phyloP scores from a whole-genome alignment of 179 eudicot genomes.

The Sideroxylon spinosum region DNA sequence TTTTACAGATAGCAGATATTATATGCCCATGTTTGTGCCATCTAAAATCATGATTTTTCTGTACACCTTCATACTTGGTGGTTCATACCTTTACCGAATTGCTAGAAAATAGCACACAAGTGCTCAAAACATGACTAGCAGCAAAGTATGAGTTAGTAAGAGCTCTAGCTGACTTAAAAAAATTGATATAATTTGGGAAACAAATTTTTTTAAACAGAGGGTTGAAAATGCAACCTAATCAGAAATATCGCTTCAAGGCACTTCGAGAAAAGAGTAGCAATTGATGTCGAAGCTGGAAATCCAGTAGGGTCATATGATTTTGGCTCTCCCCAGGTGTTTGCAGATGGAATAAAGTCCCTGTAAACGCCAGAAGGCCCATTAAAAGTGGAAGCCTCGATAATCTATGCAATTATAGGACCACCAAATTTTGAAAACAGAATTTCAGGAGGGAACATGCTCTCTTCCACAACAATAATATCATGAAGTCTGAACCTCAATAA shows the following conservation, averaged over 20 bases:
- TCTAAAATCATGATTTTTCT: neutral
- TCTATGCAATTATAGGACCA: constrained; percentile 63
- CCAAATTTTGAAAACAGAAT: constrained; percentile 76
- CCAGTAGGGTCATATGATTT: constrained; percentile 52
- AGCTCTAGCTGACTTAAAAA: neutral
- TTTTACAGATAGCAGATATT: neutral
- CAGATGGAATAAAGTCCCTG: constrained; percentile 57
- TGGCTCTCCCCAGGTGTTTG: constrained; percentile 72
- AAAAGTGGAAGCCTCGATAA: constrained; percentile 76
- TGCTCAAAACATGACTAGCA: neutral
- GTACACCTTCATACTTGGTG: neutral
- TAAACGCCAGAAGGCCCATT: constrained; percentile 86
- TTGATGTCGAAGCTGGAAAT: constrained; percentile 70
- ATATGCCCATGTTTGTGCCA: neutral
- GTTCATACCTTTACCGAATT: neutral
- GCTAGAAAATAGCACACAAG: neutral
- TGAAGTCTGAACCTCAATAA: too few relatives aligned
- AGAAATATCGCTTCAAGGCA: constrained; percentile 61
- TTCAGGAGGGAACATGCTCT: constrained; percentile 14
- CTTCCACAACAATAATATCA: too few relatives aligned
- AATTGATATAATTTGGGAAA: neutral
- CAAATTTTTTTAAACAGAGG: neutral
- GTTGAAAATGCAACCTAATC: constrained; percentile 5
- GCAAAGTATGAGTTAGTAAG: neutral
- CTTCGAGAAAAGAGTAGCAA: constrained; percentile 43